Base-by-base conservation (phyloP, 371 early-diverging fungal species). In the Neoconidiobolus thromboides region DNA sequence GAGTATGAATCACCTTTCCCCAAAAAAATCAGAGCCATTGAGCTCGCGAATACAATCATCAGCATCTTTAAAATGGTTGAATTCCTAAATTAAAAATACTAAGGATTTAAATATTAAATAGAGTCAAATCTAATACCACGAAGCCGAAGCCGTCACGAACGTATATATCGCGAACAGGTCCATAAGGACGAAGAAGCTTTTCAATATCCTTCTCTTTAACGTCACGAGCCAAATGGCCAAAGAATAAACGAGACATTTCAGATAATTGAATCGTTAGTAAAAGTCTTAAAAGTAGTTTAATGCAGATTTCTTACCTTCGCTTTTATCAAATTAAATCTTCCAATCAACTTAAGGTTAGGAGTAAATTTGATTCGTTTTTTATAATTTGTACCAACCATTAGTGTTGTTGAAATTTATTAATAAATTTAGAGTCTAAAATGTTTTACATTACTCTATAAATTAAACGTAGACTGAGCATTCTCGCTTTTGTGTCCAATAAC, bases 21-120 rank as follows among this genome's bases (percentile, higher is more conserved):
- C 85, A 67, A 80, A 71, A 63, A 86, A 86, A 50, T 72, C 73
- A 60, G 72, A 79, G 51, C 81, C 81, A 61, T 86, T 76, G 62
- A 77, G 74, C 61, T 80, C 79, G 57, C 82, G 76, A 41, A 86
- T 80, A 37, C 74, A 82, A 73, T 86, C 86, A 49, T 78, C 75
- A 57, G 86, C 86, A 74, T 86, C 86, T 68, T 77, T 71, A 55
- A 71, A 69, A 70, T 82, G 75, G 53, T 69, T 74, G 65, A 82
- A 85, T 66, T 86, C 86, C 61, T 61, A 55, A 10, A 9, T 48
- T 38, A 50, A 60, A 67, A 60, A 60, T 55, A 7, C 61, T 48
- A 58, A 38, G 51, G 61, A 56, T 12, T 61, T 60, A 3, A 54
- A 61, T 3, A 54, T 38, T 9, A 37, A 2, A 48, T 63, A 55